A percentile compares a stretch with the other conserved stretches of the same genome.
Conservation (phyloP, 2,329 filamentous ascomycete species). For the Phyllosticta citribraziliensis region DNA sequence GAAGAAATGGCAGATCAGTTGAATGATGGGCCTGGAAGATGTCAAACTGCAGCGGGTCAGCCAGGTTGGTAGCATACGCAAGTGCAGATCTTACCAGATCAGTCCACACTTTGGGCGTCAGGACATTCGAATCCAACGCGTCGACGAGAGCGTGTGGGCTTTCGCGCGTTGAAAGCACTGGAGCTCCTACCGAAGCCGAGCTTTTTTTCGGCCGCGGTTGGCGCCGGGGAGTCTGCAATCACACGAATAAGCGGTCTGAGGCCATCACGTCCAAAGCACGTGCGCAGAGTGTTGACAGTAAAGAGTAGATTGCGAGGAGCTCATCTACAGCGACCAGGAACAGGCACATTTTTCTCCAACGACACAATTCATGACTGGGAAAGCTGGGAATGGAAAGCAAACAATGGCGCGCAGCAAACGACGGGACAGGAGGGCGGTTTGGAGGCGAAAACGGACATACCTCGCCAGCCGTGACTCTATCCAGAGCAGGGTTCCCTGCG, state of each 20-base stretch:
- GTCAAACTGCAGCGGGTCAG: conserved; percentile 37
- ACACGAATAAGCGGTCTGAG: conserved; percentile 5
- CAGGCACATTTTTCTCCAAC: conserved; percentile 1
- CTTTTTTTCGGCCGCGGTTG: conserved; percentile 27
- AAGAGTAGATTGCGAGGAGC: conserved; percentile 8
- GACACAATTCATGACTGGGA: not conserved
- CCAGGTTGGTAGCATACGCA: conserved; percentile 7
- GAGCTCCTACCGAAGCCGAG: conserved; percentile 24
- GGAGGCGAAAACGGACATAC: conserved; percentile 7
- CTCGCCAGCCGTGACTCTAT: conserved; percentile 6
- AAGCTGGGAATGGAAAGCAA: not conserved
- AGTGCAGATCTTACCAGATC: conserved; percentile 36
- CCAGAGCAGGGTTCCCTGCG: not conserved
- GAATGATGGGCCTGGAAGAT: conserved; percentile 64
- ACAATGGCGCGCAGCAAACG: not conserved
- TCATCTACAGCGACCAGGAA: conserved; percentile 6
- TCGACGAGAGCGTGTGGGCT: conserved; percentile 42
- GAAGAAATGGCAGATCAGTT: conserved; percentile 62
- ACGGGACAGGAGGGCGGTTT: not conserved
- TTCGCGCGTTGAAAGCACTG: conserved; percentile 33
- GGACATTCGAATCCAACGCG: conserved; percentile 49
- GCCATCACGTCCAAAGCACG: conserved; percentile 5
- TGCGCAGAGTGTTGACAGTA: conserved; percentile 1
- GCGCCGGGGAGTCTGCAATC: conserved; percentile 8
- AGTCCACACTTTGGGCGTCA: conserved; percentile 57